Base-by-base conservation (phyloP, 139 green algal species). In the Tetraselmis striata region DNA sequence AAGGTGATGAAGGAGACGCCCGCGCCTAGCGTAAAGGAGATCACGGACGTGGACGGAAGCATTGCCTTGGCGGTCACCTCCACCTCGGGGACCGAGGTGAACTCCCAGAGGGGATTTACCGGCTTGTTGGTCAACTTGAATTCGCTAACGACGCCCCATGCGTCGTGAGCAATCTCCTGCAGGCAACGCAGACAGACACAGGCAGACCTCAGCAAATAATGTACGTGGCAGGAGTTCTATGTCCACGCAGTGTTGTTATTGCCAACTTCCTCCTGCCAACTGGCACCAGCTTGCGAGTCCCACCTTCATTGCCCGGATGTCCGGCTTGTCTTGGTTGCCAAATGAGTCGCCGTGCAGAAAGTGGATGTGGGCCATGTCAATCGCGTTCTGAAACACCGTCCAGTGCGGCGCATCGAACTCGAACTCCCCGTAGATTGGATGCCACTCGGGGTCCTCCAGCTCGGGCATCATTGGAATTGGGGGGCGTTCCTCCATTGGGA, bases 321-420 rank as follows among this genome's bases (percentile, higher is more conserved):
- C 82, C 0, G 93, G 93, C 78, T 88, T 83, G 5, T 89, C 90
- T 81, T 84, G 78, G 83, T 95, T 94, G 80, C 91, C 91, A 83
- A 95, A 94, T 59, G 82, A 89, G 89, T 93, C 91, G 31, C 74
- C 67, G 82, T 97, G 93, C 86, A 97, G 83, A 92, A 95, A 97
- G 85, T 97, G 93, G 86, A 97, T 97, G 90, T 97, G 93, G 18
- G 90, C 92, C 89, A 97, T 92, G 88, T 97, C 93, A n/a, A 97
- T 90, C 59, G 93, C 93, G 81, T 97, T 97, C 83, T 97, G 93
- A 87, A 96, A 97, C 80, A 97, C 93, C n/a, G 82, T 84, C 87
- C 84, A 90, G 82, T 92, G 87, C 0, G 28, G 77, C 77, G 83
- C 1, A 28, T 91, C 82, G 30, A 92, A 91, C 83, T 89, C 86